A percentile compares a stretch with the other conserved stretches of the same genome.
Conservation (phyloP, 495 filamentous ascomycete species). For the Neurospora tetraspora region DNA sequence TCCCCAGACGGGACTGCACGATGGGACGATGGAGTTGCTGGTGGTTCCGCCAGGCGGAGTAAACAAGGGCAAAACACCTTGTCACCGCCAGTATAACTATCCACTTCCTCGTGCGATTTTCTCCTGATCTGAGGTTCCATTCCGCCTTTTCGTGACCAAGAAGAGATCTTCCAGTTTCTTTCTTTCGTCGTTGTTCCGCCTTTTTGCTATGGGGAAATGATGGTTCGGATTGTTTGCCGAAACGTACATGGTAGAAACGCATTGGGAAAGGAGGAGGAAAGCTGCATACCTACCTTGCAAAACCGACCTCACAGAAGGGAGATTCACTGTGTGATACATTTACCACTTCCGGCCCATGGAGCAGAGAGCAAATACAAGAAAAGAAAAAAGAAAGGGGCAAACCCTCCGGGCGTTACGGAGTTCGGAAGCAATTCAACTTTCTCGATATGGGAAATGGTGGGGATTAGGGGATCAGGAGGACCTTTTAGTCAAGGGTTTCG, state of each 20-base stretch:
- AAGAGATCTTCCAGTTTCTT: too few species aligned
- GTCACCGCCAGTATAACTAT: background rate
- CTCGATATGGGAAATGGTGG: background rate
- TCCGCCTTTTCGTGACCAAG: background rate
- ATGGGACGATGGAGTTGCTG: background rate
- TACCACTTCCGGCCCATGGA: background rate
- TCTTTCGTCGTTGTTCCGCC: background rate
- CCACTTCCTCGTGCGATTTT: background rate
- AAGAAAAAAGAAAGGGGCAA: background rate
- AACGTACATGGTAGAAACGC: background rate
- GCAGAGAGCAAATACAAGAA: background rate
- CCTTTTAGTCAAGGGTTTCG: background rate
- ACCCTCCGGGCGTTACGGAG: background rate
- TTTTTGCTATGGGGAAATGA: background rate
- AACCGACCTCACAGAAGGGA: background rate
- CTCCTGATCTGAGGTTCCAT: background rate
- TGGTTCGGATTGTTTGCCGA: background rate
- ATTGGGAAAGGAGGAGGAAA: background rate
- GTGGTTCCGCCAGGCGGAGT: background rate
- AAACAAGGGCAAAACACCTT: background rate
- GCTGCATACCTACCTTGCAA: background rate
- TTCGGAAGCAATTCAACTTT: background rate
- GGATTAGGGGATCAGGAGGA: background rate
- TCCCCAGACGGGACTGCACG: background rate
- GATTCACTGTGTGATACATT: background rate